phyloP scores from a whole-genome alignment of 805 yeast genomes.

The Kodamaea kaohsiungensis region DNA sequence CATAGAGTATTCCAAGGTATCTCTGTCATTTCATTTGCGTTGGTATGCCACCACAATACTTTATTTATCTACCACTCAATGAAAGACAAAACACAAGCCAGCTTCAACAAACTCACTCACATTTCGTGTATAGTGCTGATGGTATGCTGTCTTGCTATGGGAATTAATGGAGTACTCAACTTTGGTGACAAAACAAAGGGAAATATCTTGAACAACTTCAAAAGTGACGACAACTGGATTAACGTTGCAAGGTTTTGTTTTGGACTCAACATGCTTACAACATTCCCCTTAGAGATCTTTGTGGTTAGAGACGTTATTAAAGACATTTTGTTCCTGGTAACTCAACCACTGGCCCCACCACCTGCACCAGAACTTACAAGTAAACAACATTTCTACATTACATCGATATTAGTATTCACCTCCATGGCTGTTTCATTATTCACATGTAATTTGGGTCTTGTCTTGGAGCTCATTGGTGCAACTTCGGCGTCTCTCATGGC shows the following conservation, averaged over 20 bases:
- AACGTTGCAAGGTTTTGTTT: slow-evolving; percentile 89
- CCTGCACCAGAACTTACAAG: slow-evolving; percentile 35
- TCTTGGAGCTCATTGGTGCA: slow-evolving; percentile 87
- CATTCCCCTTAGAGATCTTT: slow-evolving; percentile 87
- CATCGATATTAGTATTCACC: slow-evolving; percentile 61
- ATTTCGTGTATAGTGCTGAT: slow-evolving; percentile 80
- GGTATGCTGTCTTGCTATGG: slow-evolving; percentile 76
- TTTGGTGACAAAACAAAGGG: slow-evolving; percentile 84
- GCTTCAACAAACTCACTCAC: slow-evolving; percentile 79
- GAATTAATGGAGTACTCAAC: slow-evolving; percentile 71
- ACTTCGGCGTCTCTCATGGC: slow-evolving; percentile 93
- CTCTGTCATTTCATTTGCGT: slow-evolving; percentile 91
- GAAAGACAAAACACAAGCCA: slow-evolving; percentile 68
- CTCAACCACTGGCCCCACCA: neutral
- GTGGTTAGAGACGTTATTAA: slow-evolving; percentile 86
- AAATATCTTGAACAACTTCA: slow-evolving; percentile 84
- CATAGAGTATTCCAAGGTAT: slow-evolving; percentile 80
- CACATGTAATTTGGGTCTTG: slow-evolving; percentile 88
- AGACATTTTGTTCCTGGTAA: slow-evolving; percentile 46
- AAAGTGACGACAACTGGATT: slow-evolving; percentile 67
- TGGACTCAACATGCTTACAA: slow-evolving; percentile 90
- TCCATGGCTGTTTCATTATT: slow-evolving; percentile 76
- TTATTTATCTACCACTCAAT: slow-evolving; percentile 86
- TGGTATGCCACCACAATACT: slow-evolving; percentile 95
- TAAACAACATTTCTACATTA: slow-evolving; percentile 59